Percentiles rank a stretch among this genome's conserved stretches.
Conservation (phyloP, 441 rosid species). For the Gossypium gossypioides region DNA sequence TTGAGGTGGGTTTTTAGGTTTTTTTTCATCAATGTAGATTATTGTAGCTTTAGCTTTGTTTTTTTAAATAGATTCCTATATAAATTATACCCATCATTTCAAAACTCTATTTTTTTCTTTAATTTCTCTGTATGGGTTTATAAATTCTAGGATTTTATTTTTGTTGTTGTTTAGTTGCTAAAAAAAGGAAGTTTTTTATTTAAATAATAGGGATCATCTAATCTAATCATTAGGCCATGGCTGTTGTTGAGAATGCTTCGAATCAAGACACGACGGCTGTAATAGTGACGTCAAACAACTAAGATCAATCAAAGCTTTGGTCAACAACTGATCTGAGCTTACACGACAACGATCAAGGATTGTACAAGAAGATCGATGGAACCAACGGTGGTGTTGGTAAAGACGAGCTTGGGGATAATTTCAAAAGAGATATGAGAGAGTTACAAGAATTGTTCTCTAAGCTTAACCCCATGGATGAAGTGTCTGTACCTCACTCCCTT, state of each 20-base stretch:
- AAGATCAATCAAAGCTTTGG: slow-evolving; percentile 29
- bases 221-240: slow-evolving; percentile 31
- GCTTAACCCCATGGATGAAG: slow-evolving; percentile 84
- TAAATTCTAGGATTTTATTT: background rate
- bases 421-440: slow-evolving; percentile 56
- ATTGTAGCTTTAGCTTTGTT: too few relatives aligned
- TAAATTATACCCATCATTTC: background rate
- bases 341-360: slow-evolving; percentile 25
- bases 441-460: slow-evolving; percentile 75
- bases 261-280: slow-evolving; percentile 29
- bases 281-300: slow-evolving; percentile 27
- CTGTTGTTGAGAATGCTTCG: slow-evolving; percentile 47
- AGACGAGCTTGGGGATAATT: slow-evolving; percentile 26
- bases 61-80: too few relatives aligned
- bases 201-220: background rate
- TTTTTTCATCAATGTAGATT: too few relatives aligned
- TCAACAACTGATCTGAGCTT: slow-evolving; percentile 26
- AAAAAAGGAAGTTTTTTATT: background rate
- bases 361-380: slow-evolving; percentile 27
- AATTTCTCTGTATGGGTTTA: background rate
- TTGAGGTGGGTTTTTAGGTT: too few relatives aligned
- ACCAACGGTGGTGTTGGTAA: slow-evolving; percentile 23
- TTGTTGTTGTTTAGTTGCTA: slow-evolving; percentile 10
- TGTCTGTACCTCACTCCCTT: slow-evolving; percentile 74
- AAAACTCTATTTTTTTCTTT: background rate